phyloP scores from a whole-genome alignment of 1,284 basidiomycete genomes.

The Malassezia sympodialis region DNA sequence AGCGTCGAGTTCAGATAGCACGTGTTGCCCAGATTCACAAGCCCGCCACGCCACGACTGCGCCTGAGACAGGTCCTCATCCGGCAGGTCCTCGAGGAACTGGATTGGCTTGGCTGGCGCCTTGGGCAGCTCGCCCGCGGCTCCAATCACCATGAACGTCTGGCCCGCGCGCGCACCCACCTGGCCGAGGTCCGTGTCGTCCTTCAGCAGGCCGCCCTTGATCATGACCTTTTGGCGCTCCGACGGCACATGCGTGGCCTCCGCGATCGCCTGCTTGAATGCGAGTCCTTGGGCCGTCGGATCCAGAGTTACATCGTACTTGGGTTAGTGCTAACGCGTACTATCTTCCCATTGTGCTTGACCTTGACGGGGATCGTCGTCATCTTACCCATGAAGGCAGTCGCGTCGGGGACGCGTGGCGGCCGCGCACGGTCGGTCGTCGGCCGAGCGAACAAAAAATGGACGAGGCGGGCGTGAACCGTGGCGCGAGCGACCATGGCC shows the following conservation, averaged over 20 bases:
- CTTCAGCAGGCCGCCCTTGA: slow-evolving; percentile 80
- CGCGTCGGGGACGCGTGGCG: neutral
- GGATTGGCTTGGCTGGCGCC: slow-evolving; percentile 64
- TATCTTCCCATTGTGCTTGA: slow-evolving; percentile 80
- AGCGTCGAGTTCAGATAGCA: slow-evolving; percentile 94
- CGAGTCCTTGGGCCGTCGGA: slow-evolving; percentile 58
- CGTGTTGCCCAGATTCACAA: slow-evolving; percentile 60
- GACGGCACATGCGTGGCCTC: slow-evolving; percentile 70
- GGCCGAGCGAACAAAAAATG: slow-evolving; percentile 14
- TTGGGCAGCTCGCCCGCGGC: slow-evolving; percentile 81
- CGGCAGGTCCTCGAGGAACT: slow-evolving; percentile 80
- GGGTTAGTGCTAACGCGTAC: slow-evolving; percentile 11
- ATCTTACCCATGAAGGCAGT: slow-evolving; percentile 39
- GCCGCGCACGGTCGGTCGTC: neutral
- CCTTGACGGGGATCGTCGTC: slow-evolving; percentile 55
- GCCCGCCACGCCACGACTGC: slow-evolving; percentile 22
- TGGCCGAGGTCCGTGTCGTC: slow-evolving; percentile 76
- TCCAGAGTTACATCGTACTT: slow-evolving; percentile 53
- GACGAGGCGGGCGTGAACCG: neutral
- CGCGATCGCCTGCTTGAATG: slow-evolving; percentile 74
- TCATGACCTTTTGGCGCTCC: slow-evolving; percentile 92
- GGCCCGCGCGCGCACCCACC: slow-evolving; percentile 61
- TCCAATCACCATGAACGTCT: slow-evolving; percentile 53
- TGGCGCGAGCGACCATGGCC: slow-evolving; percentile 26
- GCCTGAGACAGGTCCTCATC: slow-evolving; percentile 68